Percentiles rank a stretch among this genome's conserved stretches.
Conservation (phyloP, 306 rosid genomes). For the Cucurbita pepo region DNA sequence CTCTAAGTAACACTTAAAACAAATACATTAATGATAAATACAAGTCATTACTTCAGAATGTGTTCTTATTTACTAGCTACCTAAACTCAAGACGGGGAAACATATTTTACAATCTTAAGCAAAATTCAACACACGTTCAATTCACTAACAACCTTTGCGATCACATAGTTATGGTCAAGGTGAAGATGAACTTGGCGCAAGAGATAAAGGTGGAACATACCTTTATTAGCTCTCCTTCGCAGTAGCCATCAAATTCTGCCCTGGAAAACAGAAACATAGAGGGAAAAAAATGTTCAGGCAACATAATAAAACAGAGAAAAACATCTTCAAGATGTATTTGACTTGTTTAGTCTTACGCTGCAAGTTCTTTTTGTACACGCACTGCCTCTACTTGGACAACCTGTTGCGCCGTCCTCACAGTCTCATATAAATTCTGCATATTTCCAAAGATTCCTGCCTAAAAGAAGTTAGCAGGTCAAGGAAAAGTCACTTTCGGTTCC, state of each 20-base stretch:
- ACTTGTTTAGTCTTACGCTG: conserved; percentile 32
- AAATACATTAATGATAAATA: neutral
- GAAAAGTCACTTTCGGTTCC: neutral
- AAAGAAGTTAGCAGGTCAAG: conserved; percentile 7
- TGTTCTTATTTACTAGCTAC: neutral
- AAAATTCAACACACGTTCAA: neutral
- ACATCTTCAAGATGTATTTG: neutral
- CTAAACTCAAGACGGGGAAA: neutral
- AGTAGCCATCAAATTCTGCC: conserved; percentile 75
- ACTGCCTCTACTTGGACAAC: conserved; percentile 83
- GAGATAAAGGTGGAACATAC: conserved; percentile 16
- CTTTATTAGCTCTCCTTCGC: conserved; percentile 72
- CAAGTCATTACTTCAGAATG: neutral
- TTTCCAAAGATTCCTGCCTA: conserved; percentile 68
- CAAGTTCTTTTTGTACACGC: conserved; percentile 79
- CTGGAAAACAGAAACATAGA: conserved; percentile 25
- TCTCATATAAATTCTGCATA: conserved; percentile 70
- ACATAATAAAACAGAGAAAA: neutral
- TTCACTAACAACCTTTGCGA: neutral
- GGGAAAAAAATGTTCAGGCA: neutral
- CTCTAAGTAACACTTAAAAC: neutral
- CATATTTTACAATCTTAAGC: neutral
- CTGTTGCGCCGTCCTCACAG: conserved; percentile 72
- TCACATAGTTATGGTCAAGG: neutral
- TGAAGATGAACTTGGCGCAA: neutral